These are phyloP conservation scores for Leccinum griseonigrum DNA, from an alignment of 1,284 basidiomycete species.

Conservation along the genomic window DNA sequence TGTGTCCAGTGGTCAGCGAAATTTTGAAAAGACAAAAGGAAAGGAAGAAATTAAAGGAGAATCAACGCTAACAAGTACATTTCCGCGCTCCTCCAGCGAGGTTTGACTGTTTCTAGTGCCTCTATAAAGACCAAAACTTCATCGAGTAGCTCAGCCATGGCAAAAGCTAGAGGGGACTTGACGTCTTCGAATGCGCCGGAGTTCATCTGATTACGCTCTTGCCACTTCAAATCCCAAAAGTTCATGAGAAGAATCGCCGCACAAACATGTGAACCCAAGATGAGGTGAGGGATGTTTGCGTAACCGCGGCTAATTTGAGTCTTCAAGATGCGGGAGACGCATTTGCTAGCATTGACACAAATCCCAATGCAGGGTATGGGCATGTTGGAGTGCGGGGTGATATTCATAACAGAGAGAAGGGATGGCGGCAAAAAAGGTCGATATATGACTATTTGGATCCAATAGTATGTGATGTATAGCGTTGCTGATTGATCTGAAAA, in stretches of 20 bases:
- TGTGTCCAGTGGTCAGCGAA: constrained; percentile 7
- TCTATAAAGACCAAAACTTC: constrained; percentile 41
- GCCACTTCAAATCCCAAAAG: constrained; percentile 50
- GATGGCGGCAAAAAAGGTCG: constrained; percentile 66
- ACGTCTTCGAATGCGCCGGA: constrained; percentile 36
- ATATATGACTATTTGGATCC: constrained; percentile 70
- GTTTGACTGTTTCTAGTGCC: constrained; percentile 39
- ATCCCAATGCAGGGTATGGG: constrained; percentile 56
- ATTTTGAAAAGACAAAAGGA: not conserved
- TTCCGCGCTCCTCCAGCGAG: constrained; percentile 44
- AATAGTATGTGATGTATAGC: constrained; percentile 69
- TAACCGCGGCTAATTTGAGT: constrained; percentile 43
- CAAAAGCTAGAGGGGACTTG: constrained; percentile 38
- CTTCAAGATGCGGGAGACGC: constrained; percentile 62
- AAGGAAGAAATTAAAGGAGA: not conserved
- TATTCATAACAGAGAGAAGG: constrained; percentile 23
- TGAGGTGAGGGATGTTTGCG: constrained; percentile 39
- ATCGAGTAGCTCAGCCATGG: constrained; percentile 41
- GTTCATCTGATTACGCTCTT: constrained; percentile 36
- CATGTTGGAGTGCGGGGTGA: constrained; percentile 28
- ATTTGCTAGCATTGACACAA: constrained; percentile 64
- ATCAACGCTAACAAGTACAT: constrained; percentile 41
- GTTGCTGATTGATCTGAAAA: constrained; percentile 70
- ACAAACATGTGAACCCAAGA: constrained; percentile 43
- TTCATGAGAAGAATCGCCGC: constrained; percentile 45